Conservation (phyloP, 495 filamentous ascomycete species). For the Podospora pseudocomata region DNA sequence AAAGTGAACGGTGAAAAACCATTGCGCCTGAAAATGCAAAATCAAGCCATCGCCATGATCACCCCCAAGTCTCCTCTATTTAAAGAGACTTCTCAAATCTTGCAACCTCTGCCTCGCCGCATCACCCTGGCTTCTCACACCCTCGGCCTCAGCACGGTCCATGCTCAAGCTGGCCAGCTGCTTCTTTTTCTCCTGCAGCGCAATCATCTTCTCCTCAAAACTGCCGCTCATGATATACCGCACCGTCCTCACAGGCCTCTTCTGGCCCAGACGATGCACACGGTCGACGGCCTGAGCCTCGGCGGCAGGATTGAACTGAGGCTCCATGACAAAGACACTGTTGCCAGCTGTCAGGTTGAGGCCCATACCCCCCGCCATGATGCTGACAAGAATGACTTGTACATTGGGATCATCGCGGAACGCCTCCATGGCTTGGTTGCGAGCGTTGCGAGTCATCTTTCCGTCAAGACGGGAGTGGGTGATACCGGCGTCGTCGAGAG, state of each 20-base stretch:
- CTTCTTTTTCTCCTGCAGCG: conserved; percentile 85
- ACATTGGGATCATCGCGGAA: conserved; percentile 73
- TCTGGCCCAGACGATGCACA: conserved; percentile 90
- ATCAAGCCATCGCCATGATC: too few relatives aligned
- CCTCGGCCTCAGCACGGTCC: conserved; percentile 51
- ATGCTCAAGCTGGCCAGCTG: conserved; percentile 82
- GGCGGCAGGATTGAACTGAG: conserved; percentile 92
- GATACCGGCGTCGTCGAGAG: conserved; percentile 64
- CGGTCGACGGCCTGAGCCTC: conserved; percentile 94
- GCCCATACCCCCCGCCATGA: conserved; percentile 86
- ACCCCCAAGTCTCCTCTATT: conserved; percentile 36
- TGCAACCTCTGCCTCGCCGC: conserved; percentile 70
- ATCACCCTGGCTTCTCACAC: conserved; percentile 67
- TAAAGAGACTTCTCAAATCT: conserved; percentile 81
- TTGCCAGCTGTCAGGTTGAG: conserved; percentile 85
- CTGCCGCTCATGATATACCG: conserved; percentile 85
- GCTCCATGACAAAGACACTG: conserved; percentile 94
- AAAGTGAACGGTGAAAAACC: too few relatives aligned
- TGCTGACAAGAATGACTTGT: conserved; percentile 82
- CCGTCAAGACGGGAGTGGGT: conserved; percentile 81
- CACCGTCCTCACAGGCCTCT: conserved; percentile 70
- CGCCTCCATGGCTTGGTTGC: conserved; percentile 64
- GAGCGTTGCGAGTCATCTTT: conserved; percentile 69
- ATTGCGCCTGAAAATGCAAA: too few relatives aligned
- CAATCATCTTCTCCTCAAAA: conserved; percentile 91